Conservation (phyloP, 2,329 filamentous ascomycete genomes). For the Paracoccidioides lutzii region DNA sequence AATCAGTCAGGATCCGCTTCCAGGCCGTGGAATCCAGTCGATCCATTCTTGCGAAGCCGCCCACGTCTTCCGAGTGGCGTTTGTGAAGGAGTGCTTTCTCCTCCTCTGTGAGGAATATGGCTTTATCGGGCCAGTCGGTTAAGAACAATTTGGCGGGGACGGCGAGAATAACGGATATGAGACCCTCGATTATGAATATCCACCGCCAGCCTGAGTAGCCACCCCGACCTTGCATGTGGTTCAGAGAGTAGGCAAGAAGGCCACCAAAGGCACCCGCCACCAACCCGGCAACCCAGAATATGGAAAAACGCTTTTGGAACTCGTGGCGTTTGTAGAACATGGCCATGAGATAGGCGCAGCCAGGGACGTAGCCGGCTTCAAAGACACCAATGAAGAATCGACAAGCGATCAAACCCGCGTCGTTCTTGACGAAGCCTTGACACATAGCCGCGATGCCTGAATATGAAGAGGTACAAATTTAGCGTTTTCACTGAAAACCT, state of each 20-base stretch:
- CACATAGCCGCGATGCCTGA: slow-evolving; percentile 17
- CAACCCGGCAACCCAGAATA: slow-evolving; percentile 22
- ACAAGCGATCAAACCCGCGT: slow-evolving; percentile 19
- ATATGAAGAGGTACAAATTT: not conserved
- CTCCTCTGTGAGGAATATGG: slow-evolving; percentile 20
- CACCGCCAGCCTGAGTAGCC: slow-evolving; percentile 21
- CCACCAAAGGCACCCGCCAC: slow-evolving; percentile 23
- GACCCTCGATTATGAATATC: slow-evolving; percentile 27
- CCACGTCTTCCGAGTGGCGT: slow-evolving; percentile 15
- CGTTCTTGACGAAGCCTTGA: slow-evolving; percentile 21
- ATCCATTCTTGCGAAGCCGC: slow-evolving; percentile 18
- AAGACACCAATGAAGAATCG: slow-evolving; percentile 21
- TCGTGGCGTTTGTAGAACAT: slow-evolving; percentile 27
- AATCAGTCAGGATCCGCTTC: slow-evolving; percentile 20
- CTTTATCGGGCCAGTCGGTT: slow-evolving; percentile 22
- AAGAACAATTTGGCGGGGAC: slow-evolving; percentile 18
- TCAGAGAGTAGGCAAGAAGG: slow-evolving; percentile 16
- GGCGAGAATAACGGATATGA: slow-evolving; percentile 20
- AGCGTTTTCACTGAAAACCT: not conserved
- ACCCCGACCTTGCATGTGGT: slow-evolving; percentile 19
- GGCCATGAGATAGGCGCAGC: slow-evolving; percentile 18
- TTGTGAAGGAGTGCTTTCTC: slow-evolving; percentile 17
- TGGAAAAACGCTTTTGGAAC: slow-evolving; percentile 26
- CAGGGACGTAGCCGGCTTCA: slow-evolving; percentile 29
- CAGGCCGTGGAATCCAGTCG: slow-evolving; percentile 17